phyloP scores from a whole-genome alignment of 169 alveolate species.

The Cryptosporidium ubiquitum region DNA sequence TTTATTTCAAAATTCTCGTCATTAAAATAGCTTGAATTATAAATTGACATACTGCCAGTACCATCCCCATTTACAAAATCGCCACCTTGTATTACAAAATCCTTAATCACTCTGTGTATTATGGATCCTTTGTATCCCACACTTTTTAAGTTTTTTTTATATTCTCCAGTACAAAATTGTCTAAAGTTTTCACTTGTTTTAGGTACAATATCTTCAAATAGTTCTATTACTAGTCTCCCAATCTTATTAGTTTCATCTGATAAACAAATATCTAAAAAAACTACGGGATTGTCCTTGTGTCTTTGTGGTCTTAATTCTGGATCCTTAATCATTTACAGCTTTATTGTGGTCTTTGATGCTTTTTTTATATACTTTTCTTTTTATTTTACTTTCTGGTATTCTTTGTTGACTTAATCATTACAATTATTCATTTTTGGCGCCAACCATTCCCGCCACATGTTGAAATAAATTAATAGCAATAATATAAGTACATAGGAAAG shows the following conservation, averaged over 20 bases:
- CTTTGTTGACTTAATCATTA: not conserved
- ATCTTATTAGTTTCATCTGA: conserved; percentile 83
- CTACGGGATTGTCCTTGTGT: conserved; percentile 89
- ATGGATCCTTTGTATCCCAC: conserved; percentile 92
- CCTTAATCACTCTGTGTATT: conserved; percentile 94
- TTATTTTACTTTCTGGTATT: not conserved
- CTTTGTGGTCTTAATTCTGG: conserved; percentile 72
- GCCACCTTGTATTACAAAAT: conserved; percentile 97
- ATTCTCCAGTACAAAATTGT: conserved; percentile 97
- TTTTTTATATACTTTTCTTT: not conserved
- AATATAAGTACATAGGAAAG: not conserved
- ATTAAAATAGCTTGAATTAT: conserved; percentile 90
- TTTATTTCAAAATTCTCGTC: conserved; percentile 92
- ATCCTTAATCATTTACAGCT: conserved; percentile 10
- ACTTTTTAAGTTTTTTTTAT: conserved; percentile 88
- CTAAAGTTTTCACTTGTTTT: conserved; percentile 98
- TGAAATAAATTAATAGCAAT: not conserved
- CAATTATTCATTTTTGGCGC: not conserved
- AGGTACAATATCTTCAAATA: conserved; percentile 95
- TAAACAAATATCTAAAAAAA: conserved; percentile 89
- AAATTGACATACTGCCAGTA: conserved; percentile 94
- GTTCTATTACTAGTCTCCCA: conserved; percentile 94
- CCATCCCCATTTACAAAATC: conserved; percentile 95
- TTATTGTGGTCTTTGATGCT: not conserved
- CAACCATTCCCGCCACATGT: not conserved